phyloP scores from a whole-genome alignment of 257 asterid genomes.

The Ehretia macrophylla region DNA sequence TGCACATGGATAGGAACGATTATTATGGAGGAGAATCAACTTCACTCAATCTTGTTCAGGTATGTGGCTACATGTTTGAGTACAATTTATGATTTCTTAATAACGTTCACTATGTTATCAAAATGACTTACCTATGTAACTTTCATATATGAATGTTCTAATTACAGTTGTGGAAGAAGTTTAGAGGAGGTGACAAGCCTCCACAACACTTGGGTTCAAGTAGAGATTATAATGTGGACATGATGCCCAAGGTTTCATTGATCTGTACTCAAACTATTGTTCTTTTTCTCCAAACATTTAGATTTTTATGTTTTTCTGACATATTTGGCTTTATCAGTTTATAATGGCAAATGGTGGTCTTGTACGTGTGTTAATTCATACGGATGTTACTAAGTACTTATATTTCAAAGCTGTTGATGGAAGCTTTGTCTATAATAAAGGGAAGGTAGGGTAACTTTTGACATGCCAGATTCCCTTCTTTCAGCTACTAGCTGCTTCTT shows the following conservation, averaged over 20 bases:
- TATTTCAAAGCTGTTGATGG: constrained; percentile 97
- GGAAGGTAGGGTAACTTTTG: constrained; percentile 50
- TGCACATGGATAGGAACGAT: constrained; percentile 68
- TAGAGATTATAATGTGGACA: constrained; percentile 93
- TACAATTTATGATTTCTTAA: background rate
- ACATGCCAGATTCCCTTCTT: background rate
- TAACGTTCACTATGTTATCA: background rate
- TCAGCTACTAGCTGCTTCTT: constrained; percentile 10
- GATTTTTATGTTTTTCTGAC: constrained; percentile 1
- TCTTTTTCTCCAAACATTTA: background rate
- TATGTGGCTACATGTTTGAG: constrained; percentile 2
- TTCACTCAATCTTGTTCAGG: constrained; percentile 65
- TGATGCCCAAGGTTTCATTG: constrained; percentile 80
- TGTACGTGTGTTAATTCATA: constrained; percentile 90
- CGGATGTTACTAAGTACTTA: constrained; percentile 88
- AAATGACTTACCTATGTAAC: background rate
- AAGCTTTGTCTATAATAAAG: constrained; percentile 83
- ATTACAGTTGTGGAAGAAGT: constrained; percentile 73
- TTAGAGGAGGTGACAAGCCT: constrained; percentile 87
- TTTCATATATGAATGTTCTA: background rate
- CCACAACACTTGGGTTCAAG: constrained; percentile 84
- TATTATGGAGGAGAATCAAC: constrained; percentile 68
- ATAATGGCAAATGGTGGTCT: constrained; percentile 97
- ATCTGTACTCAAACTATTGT: background rate
- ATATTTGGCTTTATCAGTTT: constrained; percentile 38